These are phyloP conservation scores for Cordyceps cicadae DNA, from an alignment of 2,329 filamentous ascomycete genomes.

Conservation along the genomic window DNA sequence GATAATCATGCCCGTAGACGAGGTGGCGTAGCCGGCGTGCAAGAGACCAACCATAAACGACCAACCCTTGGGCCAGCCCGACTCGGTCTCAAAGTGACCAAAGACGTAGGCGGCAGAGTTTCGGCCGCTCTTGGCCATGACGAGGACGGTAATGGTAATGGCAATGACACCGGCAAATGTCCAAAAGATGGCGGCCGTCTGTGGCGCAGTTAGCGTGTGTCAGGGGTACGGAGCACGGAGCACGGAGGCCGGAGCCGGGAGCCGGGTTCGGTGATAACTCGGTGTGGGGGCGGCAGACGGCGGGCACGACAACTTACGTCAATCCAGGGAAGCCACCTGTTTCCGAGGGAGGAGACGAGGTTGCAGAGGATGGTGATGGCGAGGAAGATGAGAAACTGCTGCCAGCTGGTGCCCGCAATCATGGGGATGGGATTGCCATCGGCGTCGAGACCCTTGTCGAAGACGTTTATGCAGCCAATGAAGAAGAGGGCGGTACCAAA, in stretches of 20 bases:
- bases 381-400: constrained; percentile 64
- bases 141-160: constrained; percentile 54
- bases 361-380: constrained; percentile 58
- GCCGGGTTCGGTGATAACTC: constrained; percentile 4
- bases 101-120: constrained; percentile 56
- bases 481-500: constrained; percentile 65
- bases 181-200: constrained; percentile 68
- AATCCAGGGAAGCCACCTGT: constrained; percentile 57
- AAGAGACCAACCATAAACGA: constrained; percentile 65
- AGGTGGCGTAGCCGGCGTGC: constrained; percentile 65
- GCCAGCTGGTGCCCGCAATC: constrained; percentile 47
- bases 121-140: constrained; percentile 60
- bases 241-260: constrained; percentile 5
- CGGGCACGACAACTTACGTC: constrained; percentile 47
- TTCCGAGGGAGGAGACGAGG: constrained; percentile 57
- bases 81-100: constrained; percentile 57
- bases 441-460: constrained; percentile 37
- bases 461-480: constrained; percentile 48
- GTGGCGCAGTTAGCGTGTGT: constrained; percentile 4
- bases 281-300: neutral
- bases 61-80: constrained; percentile 64
- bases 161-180: constrained; percentile 63
- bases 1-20: constrained; percentile 72
- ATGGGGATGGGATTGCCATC: constrained; percentile 34
- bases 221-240: neutral